A percentile compares a stretch with the other conserved stretches of the same genome.
These are phyloP conservation scores for Luvunga scandens DNA, from an alignment of 345 rosid species.

Conservation along the genomic window DNA sequence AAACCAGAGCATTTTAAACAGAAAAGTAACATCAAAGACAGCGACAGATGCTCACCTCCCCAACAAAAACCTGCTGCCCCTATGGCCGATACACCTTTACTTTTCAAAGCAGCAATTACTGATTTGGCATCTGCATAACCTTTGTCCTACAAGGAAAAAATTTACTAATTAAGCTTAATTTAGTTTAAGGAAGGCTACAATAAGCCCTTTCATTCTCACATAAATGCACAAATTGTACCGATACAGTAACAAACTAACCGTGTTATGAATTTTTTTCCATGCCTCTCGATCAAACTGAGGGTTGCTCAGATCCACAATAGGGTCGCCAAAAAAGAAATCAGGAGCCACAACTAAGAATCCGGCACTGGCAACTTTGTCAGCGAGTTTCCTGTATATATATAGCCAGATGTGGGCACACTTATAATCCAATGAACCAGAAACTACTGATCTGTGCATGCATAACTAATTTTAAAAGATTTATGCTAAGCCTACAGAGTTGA, in stretches of 20 bases:
- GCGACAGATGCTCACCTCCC: conserved; percentile 16
- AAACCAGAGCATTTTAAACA: neutral
- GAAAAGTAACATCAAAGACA: neutral
- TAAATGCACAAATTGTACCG: neutral
- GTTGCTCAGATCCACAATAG: neutral
- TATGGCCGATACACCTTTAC: conserved; percentile 13
- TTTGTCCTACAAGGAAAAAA: conserved; percentile 1
- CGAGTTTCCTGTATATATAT: conserved; percentile 6
- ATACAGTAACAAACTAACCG: neutral
- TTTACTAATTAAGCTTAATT: neutral
- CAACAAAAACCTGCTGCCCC: conserved; percentile 19
- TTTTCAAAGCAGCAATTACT: conserved; percentile 10
- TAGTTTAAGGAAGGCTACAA: neutral
- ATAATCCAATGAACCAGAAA: neutral
- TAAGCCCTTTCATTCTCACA: neutral
- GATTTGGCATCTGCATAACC: conserved; percentile 15
- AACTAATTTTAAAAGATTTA: neutral
- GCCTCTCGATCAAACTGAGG: conserved; percentile 10
- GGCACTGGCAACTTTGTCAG: conserved; percentile 9
- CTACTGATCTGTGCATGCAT: neutral
- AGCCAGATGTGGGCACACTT: neutral
- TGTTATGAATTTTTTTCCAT: conserved; percentile 8
- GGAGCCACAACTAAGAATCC: conserved; percentile 17
- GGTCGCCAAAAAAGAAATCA: conserved; percentile 17
- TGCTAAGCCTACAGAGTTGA: neutral